Base-by-base conservation (phyloP, 441 rosid genomes). In the Biscutella auriculata region DNA sequence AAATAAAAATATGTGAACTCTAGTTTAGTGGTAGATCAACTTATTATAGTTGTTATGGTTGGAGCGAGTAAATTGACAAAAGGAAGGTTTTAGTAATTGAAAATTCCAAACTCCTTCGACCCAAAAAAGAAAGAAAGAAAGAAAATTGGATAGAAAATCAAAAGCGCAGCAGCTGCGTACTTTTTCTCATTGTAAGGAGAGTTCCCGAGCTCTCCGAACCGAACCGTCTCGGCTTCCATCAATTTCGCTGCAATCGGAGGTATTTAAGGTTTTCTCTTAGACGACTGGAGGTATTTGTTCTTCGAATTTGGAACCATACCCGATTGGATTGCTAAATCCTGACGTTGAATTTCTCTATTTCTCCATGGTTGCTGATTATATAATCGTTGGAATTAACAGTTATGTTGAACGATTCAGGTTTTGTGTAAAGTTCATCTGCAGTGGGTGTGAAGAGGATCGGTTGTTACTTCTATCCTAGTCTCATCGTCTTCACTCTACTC, bases 271-370 rank as follows among this genome's bases (percentile, higher is more conserved):
- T 62, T 25, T 8, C 28, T 61, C 53, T 53, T 32, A 3, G 6
- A 40, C 39, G 26, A 65, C 58, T 44, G 17, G n/a, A 51, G 65
- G 71, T 67, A 59, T 7, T 8, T 58, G 30, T 65, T 57, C 45
- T n/a, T 65, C 13, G 11, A 42, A 49, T 58, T 43, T 9, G n/a
- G 34, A 14, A 40, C 21, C 21, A 2, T 11, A 23, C 17, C 47
- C 33, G 34, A 28, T 64, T 28, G 30, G 1, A 36, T 45, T 54
- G 29, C 8, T 25, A 7, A 49, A 49, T 10, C 40, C 14, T 9
- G 41, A 3, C 23, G 11, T 41, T 5, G 0, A 7, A 30, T 40
- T 29, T 29, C 0, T 7, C 19, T 29, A 48, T 49, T 60, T 32
- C 10, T 39, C 29, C n/a, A 14, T 28, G 5, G 32, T 39, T 39